phyloP scores from a whole-genome alignment of 192 early-diverging fungal genomes.

The Backusella liffmaniae region DNA sequence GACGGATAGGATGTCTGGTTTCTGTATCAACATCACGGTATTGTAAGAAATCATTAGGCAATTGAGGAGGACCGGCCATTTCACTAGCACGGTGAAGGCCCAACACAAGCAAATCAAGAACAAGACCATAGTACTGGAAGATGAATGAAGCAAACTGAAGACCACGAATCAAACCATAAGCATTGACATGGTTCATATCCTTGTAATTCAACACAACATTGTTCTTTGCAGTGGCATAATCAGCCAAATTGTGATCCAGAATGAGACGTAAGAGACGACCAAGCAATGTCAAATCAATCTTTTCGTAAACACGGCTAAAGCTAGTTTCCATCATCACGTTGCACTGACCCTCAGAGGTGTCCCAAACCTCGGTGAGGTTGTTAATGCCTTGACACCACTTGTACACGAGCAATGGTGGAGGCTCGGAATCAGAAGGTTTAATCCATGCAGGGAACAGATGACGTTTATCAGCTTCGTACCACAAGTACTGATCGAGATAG shows the following conservation, averaged over 20 bases:
- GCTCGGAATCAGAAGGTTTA: conserved; percentile 96
- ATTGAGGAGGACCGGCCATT: conserved; percentile 90
- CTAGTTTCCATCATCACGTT: conserved; percentile 96
- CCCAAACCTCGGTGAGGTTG: conserved; percentile 96
- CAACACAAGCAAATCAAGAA: conserved; percentile 91
- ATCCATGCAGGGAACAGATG: conserved; percentile 99
- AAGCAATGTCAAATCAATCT: conserved; percentile 96
- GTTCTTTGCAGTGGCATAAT: conserved; percentile 99
- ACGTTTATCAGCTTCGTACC: conserved; percentile 98
- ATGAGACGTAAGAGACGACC: conserved; percentile 92
- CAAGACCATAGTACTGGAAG: conserved; percentile 98
- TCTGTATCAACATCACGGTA: conserved; percentile 90
- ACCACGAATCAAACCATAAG: conserved; percentile 95
- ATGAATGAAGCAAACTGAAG: conserved; percentile 98
- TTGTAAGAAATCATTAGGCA: conserved; percentile 97
- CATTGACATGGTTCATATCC: conserved; percentile 99
- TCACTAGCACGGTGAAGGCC: conserved; percentile 94
- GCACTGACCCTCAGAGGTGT: conserved; percentile 85
- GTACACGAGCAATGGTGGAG: conserved; percentile 94
- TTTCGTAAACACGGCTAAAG: conserved; percentile 92
- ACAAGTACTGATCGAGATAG: conserved; percentile 98
- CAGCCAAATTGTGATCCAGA: conserved; percentile 99
- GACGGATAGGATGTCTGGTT: conserved; percentile 92
- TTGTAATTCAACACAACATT: conserved; percentile 97
- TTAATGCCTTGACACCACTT: conserved; percentile 99